Evolutionary conservation across 768 basidiomycete species (phyloP).

Genomic region (Artomyces pyxidatus): DNA sequence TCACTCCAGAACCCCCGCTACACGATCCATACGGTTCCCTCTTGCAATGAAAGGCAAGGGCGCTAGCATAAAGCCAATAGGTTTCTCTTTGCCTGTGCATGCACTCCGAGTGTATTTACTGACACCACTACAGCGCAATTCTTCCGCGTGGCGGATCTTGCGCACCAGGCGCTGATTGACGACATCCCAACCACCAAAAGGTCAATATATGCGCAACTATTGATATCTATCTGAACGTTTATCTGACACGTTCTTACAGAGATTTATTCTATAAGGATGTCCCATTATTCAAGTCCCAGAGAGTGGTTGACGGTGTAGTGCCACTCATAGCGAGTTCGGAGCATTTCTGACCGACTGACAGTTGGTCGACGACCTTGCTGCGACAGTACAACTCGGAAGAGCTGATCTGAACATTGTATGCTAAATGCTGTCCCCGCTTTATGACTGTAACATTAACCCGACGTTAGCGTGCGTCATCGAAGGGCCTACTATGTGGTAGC

Average conservation of each 20-base stretch:
- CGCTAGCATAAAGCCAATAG: conserved; percentile 34
- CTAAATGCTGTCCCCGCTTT: conserved; percentile 2
- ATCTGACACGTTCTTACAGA: conserved; percentile 28
- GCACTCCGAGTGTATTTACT: neutral
- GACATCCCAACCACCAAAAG: conserved; percentile 33
- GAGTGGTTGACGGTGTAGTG: conserved; percentile 67
- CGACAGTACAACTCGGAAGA: conserved; percentile 66
- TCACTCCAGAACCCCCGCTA: too few relatives aligned
- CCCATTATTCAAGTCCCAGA: conserved; percentile 65
- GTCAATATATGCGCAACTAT: conserved; percentile 1
- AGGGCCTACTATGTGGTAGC: conserved; percentile 77
- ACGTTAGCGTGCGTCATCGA: conserved; percentile 73
- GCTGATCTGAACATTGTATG: conserved; percentile 75
- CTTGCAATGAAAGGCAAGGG: conserved; percentile 31
- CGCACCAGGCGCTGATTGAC: conserved; percentile 57
- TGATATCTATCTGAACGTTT: neutral
- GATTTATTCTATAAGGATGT: conserved; percentile 90
- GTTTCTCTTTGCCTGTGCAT: neutral
- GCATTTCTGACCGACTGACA: conserved; percentile 22
- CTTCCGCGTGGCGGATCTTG: conserved; percentile 54
- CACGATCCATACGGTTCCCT: too few relatives aligned
- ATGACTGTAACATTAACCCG: conserved; percentile 1
- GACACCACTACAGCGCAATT: conserved; percentile 63
- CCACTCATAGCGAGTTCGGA: neutral
- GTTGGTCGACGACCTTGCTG: conserved; percentile 87